Evolutionary conservation across 768 basidiomycete genomes (phyloP), one percentile per base, ranked within the genome.

Genomic region (Hygrophorus pudorinus): DNA sequence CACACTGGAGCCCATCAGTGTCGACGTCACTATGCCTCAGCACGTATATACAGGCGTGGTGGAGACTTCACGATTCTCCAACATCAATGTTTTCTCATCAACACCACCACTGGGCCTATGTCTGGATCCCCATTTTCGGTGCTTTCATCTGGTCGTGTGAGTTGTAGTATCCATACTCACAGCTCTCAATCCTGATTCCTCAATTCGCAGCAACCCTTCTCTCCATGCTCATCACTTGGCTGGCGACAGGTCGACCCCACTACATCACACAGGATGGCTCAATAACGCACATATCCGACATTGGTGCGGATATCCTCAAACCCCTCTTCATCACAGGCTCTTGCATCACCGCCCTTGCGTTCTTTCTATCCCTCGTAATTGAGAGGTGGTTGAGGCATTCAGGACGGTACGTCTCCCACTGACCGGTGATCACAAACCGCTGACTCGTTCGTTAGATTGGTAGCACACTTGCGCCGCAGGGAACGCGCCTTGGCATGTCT

Each of bases 241-340:
- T 79, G 17, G 76, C 75, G 7, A 65, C 69, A n/a, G 81, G 82
- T 14, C 65, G 72, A 24, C 81, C 78, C 7, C 67, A 66, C 54
- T 79, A 80, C 51, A 66, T 67, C 12, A 71, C 79, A 11, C 67
- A 72, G 57, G 69, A 77, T 30, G 71, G 72, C 16, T 59, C 59
- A 1, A 75, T 85, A 41, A 75, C 78, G n/a, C 85, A 81, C 59
- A 85, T 88, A 38, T 85, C 82, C 33, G 84, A 88, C 53, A 61
- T 87, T 29, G 85, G 80, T n/a, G 85, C 86, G 14, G 72, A 71
- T 50, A 66, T 71, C 41, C 64, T 88, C 35, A 87, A 88, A 56
- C 85, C 86, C 2, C 68, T 88, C 30, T 89, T 89, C 53, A 65
- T 88, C 40, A 65, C 70, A 12, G 79, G 78, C 5, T 80, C 78